Percentiles rank a stretch among this genome's conserved stretches.
Evolutionary conservation across 306 rosid genomes (phyloP).

Genomic region (Trifolium pratense): DNA sequence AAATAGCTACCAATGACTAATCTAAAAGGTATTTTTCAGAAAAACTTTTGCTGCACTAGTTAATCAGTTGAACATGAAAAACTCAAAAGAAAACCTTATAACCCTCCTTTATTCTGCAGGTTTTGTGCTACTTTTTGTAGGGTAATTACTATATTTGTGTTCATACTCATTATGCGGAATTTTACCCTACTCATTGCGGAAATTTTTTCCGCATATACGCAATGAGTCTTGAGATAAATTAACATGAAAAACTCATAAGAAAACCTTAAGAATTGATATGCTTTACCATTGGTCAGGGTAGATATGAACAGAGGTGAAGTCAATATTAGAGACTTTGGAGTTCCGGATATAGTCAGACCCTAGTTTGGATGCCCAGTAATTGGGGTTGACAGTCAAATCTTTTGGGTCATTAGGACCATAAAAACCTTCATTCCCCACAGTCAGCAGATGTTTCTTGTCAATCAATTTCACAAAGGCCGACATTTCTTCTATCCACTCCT

Average conservation of each 20-base stretch:
- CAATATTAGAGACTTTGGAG: constrained; percentile 65
- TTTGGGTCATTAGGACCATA: constrained; percentile 88
- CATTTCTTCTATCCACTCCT: constrained; percentile 99
- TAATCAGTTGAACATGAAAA: constrained; percentile 17
- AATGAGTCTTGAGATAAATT: too few relatives aligned
- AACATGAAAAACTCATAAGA: background rate
- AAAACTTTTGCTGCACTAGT: background rate
- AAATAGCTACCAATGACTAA: background rate
- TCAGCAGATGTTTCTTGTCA: constrained; percentile 90
- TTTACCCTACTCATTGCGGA: background rate
- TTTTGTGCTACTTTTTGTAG: background rate
- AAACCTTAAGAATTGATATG: background rate
- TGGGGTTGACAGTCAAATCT: constrained; percentile 74
- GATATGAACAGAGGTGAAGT: constrained; percentile 88
- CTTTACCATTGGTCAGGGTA: constrained; percentile 96
- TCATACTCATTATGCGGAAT: background rate
- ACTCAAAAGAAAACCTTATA: background rate
- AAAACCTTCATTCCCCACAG: constrained; percentile 94
- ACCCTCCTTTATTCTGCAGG: background rate
- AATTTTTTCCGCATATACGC: background rate
- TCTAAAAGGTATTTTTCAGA: constrained; percentile 14
- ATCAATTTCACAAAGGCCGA: constrained; percentile 76
- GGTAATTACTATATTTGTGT: background rate
- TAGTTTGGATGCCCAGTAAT: constrained; percentile 91
- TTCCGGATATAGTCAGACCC: constrained; percentile 93